Evolutionary conservation across 1,139 yeast species (phyloP), one percentile per base, ranked within the genome.

Genomic region (Saccharomycopsis hybrid): DNA sequence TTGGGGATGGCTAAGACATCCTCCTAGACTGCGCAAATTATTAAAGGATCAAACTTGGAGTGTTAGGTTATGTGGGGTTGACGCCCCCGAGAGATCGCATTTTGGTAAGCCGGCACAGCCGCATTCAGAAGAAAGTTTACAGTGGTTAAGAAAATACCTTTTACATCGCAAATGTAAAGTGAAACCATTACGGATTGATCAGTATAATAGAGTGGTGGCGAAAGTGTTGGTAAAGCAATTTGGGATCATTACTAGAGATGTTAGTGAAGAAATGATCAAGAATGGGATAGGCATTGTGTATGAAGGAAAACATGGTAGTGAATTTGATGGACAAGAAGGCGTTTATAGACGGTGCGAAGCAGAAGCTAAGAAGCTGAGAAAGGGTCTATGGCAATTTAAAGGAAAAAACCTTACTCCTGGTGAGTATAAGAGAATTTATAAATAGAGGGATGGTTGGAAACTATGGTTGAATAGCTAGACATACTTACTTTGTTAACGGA

Each of bases 71-170:
- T 85, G 95, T 65, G 99, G 97, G 0, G 82, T 92, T n/a, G 99
- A 92, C 70, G 98, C 99, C 0, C 99, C 99, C 1, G 99, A 92
- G 63, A 69, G 95, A 41, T 78, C 95, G 1, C 97, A 92, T 69
- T 92, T 88, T 67, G 99, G 99, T 1, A 85, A 85, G 56, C 90
- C 95, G 0, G 85, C 96, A 0, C 98, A 92, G 62, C 95, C 95
- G 0, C 85, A 68, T 61, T 79, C 95, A 33, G 87, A 82, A 46
- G 97, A 92, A 56, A 94, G 97, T 0, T 66, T 90, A 53, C 61
- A 62, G 3, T 92, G 97, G 96, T 70, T 92, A 36, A 70, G 82
- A 43, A 59, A 67, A 24, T 84, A 78, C 58, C 61, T 90, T 0
- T 61, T 82, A 47, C 92, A 94, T 1, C 72, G 77, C 44, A 71